These are phyloP conservation scores for Phytopythium litorale DNA, from an alignment of 352 stramenopile genomes.

Conservation along the genomic window DNA sequence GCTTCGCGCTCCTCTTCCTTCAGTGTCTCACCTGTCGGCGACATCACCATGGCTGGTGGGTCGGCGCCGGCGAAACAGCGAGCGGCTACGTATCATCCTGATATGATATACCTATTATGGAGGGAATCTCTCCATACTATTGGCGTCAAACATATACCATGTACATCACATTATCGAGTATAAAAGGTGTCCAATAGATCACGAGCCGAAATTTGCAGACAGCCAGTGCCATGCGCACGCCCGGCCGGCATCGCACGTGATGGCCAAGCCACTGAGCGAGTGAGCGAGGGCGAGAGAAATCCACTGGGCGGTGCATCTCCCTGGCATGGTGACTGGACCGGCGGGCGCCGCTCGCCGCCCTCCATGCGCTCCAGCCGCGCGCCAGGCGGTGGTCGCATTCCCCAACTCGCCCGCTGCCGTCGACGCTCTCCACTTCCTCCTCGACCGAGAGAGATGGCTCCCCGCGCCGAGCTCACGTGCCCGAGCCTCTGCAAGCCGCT, in stretches of 20 bases:
- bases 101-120: background rate
- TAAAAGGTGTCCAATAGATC: background rate
- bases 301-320: slow-evolving; percentile 1
- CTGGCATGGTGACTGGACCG: slow-evolving; percentile 1
- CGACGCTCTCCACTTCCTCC: background rate
- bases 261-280: background rate
- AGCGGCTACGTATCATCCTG: too few species aligned
- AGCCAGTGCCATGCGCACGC: background rate
- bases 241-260: background rate
- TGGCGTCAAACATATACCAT: background rate
- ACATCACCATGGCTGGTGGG: background rate
- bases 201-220: slow-evolving; percentile 1
- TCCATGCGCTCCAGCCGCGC: background rate
- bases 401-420: background rate
- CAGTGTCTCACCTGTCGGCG: background rate
- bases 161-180: background rate
- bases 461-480: background rate
- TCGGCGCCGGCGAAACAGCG: background rate
- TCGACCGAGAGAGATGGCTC: background rate
- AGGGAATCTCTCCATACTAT: background rate
- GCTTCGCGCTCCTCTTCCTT: background rate
- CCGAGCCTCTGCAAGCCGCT: background rate
- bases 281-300: background rate
- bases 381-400: background rate
- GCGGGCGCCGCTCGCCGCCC: background rate